A percentile compares a stretch with the other conserved stretches of the same genome.
These are phyloP conservation scores for Apiotrichum akiyoshidainum DNA, from an alignment of 1,284 basidiomycete genomes.

Conservation along the genomic window DNA sequence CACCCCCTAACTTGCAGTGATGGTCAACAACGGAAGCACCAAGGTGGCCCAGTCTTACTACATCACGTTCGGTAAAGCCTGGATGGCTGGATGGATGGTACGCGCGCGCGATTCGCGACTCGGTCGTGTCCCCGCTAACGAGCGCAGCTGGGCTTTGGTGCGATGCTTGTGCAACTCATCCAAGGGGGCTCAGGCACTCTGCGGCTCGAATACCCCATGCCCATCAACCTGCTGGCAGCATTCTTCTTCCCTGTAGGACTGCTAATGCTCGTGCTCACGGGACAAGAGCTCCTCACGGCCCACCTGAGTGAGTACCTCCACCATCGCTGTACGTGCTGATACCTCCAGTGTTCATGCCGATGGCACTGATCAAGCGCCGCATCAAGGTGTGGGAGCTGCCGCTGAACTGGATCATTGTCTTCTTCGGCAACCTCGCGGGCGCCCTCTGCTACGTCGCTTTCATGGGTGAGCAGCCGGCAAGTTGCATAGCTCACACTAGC, in stretches of 20 bases:
- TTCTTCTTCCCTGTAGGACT: slow-evolving; percentile 34
- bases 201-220: slow-evolving; percentile 19
- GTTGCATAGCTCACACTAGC: background rate
- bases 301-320: slow-evolving; percentile 22
- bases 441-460: slow-evolving; percentile 42
- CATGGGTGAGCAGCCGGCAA: slow-evolving; percentile 13
- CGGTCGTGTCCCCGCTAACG: background rate
- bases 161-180: slow-evolving; percentile 28
- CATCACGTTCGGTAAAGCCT: slow-evolving; percentile 30
- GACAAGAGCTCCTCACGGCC: slow-evolving; percentile 29
- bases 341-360: slow-evolving; percentile 26
- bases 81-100: slow-evolving; percentile 33
- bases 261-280: slow-evolving; percentile 30
- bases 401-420: slow-evolving; percentile 45
- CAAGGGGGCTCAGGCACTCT: slow-evolving; percentile 23
- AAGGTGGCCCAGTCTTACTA: slow-evolving; percentile 26
- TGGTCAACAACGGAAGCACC: slow-evolving; percentile 23
- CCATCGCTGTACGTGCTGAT: background rate
- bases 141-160: slow-evolving; percentile 24
- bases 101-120: background rate
- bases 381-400: slow-evolving; percentile 27
- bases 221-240: slow-evolving; percentile 25
- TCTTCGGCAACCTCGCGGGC: slow-evolving; percentile 47
- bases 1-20: slow-evolving; percentile 8
- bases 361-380: slow-evolving; percentile 23